Evolutionary conservation across 306 rosid species (phyloP).

Genomic region (Begonia loranthoides): DNA sequence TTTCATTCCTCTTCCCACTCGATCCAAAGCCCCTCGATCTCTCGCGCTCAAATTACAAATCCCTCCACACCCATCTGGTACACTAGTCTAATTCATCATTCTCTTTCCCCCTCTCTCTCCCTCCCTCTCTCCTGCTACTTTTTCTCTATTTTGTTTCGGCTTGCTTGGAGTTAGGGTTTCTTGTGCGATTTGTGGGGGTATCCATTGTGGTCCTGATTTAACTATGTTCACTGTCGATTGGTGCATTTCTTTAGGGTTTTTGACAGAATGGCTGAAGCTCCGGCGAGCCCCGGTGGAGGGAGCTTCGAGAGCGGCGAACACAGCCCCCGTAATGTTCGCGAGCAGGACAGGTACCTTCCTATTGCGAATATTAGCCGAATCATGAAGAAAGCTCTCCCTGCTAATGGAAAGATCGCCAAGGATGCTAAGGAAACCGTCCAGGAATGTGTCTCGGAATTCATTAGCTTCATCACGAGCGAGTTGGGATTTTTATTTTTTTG

Average conservation of each 20-base stretch:
- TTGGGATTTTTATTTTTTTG: conserved; percentile 6
- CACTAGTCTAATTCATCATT: conserved; percentile 16
- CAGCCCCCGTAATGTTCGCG: conserved; percentile 84
- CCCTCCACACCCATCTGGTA: conserved; percentile 3
- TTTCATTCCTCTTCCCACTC: conserved; percentile 27
- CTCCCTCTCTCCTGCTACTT: neutral
- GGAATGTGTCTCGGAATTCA: conserved; percentile 94
- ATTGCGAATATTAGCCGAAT: conserved; percentile 89
- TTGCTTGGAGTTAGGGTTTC: conserved; percentile 23
- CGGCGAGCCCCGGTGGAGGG: conserved; percentile 78
- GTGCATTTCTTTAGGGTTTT: conserved; percentile 29
- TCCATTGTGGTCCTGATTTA: conserved; percentile 4
- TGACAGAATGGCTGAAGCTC: conserved; percentile 57
- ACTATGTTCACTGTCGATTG: conserved; percentile 13
- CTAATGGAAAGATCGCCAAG: conserved; percentile 89
- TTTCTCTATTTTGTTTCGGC: conserved; percentile 9
- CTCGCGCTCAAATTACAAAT: conserved; percentile 73
- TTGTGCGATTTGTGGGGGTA: conserved; percentile 2
- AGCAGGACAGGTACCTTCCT: conserved; percentile 87
- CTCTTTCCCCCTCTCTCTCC: neutral
- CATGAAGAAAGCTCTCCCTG: conserved; percentile 96
- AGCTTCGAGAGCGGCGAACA: conserved; percentile 87
- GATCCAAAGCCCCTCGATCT: conserved; percentile 32
- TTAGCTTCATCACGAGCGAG: conserved; percentile 98
- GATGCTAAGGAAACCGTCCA: conserved; percentile 96